Conservation (phyloP, 257 asterid species). For the Nicotiana tabacum region DNA sequence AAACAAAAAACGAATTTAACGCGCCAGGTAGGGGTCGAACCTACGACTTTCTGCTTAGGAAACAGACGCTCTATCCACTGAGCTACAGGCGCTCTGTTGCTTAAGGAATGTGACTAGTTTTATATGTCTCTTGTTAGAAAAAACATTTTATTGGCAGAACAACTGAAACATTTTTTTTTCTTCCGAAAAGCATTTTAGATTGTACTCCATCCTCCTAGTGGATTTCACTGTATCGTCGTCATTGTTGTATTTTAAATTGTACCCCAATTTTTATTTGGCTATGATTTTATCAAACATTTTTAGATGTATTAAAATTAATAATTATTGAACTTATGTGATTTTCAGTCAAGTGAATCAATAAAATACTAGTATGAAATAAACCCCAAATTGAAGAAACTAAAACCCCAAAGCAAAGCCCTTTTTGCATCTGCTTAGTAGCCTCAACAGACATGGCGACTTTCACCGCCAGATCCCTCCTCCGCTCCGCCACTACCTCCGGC, state of each 20-base stretch:
- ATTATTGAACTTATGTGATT: not conserved
- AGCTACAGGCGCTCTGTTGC: slow-evolving; percentile 75
- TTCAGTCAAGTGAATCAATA: not conserved
- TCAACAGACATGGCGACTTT: slow-evolving; percentile 34
- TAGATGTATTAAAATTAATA: too few relatives aligned
- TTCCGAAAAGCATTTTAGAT: too few relatives aligned
- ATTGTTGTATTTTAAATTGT: too few relatives aligned
- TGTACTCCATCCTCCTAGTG: too few relatives aligned
- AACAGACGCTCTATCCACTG: slow-evolving; percentile 99
- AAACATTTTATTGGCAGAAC: too few relatives aligned
- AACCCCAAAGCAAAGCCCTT: slow-evolving; percentile 27
- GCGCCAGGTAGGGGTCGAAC: slow-evolving; percentile 99
- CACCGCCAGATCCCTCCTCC: slow-evolving; percentile 52
- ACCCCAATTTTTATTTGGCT: too few relatives aligned
- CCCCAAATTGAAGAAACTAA: slow-evolving; percentile 8
- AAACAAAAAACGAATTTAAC: not conserved
- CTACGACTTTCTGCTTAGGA: slow-evolving; percentile 99
- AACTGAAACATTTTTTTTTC: too few relatives aligned
- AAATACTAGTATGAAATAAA: too few relatives aligned
- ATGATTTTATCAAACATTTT: not conserved
- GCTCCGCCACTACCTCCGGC: slow-evolving; percentile 47
- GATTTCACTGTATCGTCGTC: too few relatives aligned
- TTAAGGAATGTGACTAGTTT: too few relatives aligned
- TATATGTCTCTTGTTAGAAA: too few relatives aligned
- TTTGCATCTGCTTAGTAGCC: not conserved